These are phyloP conservation scores for Euphorbia corollata DNA, from an alignment of 441 rosid species.

Conservation along the genomic window DNA sequence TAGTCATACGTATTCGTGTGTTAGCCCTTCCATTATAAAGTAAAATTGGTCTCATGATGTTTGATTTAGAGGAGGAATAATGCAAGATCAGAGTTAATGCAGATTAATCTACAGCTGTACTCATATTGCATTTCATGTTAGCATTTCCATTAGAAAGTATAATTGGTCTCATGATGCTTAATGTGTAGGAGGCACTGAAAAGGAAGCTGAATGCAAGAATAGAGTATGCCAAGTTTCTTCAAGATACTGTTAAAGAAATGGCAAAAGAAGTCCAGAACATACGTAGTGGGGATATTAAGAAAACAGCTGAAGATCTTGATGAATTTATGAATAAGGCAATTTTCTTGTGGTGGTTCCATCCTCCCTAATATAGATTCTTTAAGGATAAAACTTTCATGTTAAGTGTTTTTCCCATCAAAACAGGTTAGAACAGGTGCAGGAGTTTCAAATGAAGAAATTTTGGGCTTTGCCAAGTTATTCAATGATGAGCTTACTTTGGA, in stretches of 20 bases:
- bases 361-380: constrained; percentile 2
- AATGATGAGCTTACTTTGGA: constrained; percentile 84
- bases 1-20: background rate
- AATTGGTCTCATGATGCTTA: constrained; percentile 19
- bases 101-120: background rate
- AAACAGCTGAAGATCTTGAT: constrained; percentile 36
- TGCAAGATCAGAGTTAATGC: too few species aligned
- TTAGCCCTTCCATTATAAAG: constrained; percentile 9
- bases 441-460: constrained; percentile 70
- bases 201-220: constrained; percentile 81
- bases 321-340: constrained; percentile 75
- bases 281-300: constrained; percentile 30
- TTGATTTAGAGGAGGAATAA: constrained; percentile 54
- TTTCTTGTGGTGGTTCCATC: constrained; percentile 4
- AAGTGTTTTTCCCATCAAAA: constrained; percentile 14
- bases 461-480: constrained; percentile 79
- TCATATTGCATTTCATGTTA: background rate
- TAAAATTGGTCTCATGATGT: constrained; percentile 17
- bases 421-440: constrained; percentile 69
- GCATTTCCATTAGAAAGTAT: constrained; percentile 8
- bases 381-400: background rate
- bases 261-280: constrained; percentile 85
- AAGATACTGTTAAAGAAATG: constrained; percentile 90
- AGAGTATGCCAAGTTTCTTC: constrained; percentile 90
- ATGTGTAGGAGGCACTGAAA: constrained; percentile 76